Evolutionary conservation across 2,329 filamentous ascomycete genomes (phyloP).

Genomic region (Diplodia corticola): DNA sequence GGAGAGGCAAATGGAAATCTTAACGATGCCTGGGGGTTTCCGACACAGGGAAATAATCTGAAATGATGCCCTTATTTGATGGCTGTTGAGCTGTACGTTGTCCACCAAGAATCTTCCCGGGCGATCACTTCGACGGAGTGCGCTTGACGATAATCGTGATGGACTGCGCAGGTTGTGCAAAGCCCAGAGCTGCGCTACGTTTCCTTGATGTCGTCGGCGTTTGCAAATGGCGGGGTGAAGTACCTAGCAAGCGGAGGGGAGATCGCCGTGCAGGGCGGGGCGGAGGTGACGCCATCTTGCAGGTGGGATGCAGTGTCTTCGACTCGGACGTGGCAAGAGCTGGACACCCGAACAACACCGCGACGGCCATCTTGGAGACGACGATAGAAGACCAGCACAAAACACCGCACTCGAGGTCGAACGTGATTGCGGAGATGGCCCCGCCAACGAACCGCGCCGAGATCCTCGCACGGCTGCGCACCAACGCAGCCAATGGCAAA

Average conservation of each 20-base stretch:
- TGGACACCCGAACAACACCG: neutral
- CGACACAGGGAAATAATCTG: neutral
- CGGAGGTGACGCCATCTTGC: conserved; percentile 15
- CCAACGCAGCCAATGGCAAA: conserved; percentile 56
- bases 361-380: neutral
- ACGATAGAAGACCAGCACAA: neutral
- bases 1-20: neutral
- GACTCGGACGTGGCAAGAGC: neutral
- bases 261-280: conserved; percentile 16
- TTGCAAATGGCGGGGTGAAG: neutral
- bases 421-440: conserved; percentile 46
- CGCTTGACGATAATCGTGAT: neutral
- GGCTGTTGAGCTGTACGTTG: neutral
- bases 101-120: too few species aligned
- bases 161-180: neutral
- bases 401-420: conserved; percentile 10
- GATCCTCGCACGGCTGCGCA: conserved; percentile 57
- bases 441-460: conserved; percentile 59
- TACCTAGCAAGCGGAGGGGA: conserved; percentile 8
- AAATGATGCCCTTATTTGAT: neutral
- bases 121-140: neutral
- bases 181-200: neutral
- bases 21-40: neutral
- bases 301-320: conserved; percentile 3
- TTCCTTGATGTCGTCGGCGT: neutral